Conservation (phyloP, 306 rosid genomes). For the Macrotyloma uniflorum region DNA sequence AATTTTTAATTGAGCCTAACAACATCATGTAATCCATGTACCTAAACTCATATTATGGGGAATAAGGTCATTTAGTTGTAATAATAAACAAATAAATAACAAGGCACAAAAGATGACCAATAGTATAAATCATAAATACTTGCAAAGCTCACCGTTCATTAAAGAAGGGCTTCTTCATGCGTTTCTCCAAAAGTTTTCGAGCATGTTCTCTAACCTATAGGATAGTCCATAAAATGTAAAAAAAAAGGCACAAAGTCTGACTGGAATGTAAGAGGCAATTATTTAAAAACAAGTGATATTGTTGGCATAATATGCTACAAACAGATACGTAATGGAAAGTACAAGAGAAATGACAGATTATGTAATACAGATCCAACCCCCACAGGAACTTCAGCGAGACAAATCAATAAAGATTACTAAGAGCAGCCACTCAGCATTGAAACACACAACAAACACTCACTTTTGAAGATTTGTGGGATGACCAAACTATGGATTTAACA, state of each 20-base stretch:
- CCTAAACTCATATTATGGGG: not conserved
- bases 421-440: not conserved
- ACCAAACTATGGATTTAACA: not conserved
- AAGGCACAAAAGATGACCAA: constrained; percentile 7
- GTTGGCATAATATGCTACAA: not conserved
- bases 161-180: constrained; percentile 83
- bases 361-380: too few species aligned
- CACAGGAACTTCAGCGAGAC: not conserved
- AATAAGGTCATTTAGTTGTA: not conserved
- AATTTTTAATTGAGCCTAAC: not conserved
- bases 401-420: constrained; percentile 3
- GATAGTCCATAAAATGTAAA: constrained; percentile 28
- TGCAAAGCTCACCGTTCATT: constrained; percentile 60
- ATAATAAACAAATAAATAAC: not conserved
- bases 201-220: constrained; percentile 91
- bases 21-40: not conserved
- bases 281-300: not conserved
- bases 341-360: not conserved
- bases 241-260: constrained; percentile 22
- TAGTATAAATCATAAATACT: constrained; percentile 5
- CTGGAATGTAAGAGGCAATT: constrained; percentile 1
- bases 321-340: not conserved
- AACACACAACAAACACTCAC: not conserved
- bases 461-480: not conserved
- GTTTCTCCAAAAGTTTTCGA: constrained; percentile 88